Base-by-base conservation (phyloP, 2,329 filamentous ascomycete species). In the Cercospora citrullina region DNA sequence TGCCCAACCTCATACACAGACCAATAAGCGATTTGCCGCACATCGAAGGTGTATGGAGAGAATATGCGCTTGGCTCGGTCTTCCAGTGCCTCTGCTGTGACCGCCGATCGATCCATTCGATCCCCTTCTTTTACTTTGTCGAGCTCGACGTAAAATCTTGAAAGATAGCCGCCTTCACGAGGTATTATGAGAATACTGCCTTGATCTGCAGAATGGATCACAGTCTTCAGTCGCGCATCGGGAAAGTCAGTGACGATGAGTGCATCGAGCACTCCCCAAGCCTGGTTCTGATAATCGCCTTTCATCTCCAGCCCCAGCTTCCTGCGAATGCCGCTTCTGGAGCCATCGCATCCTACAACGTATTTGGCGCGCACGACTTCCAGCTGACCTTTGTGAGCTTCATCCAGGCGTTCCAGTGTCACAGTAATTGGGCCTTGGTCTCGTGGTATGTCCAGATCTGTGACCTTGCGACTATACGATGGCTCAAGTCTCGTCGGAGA, bases 101-200 rank as follows among this genome's bases (percentile, higher is more conserved):
- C 89, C 71, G 87, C 85, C 18, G 85, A 86, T 14, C 87, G 81
- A 71, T 90, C 87, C 5, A 87, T 81, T 61, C 84, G 82, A 57
- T 58, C 80, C 74, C 80, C 81, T 68, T 72, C 82, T 78, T 77
- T 84, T 78, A 74, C 69, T 68, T 78, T 78, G 63, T 77, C 77
- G 42, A 79, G 73, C 63, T 77, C 75, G 63, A 79, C 79, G 67
- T 79, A 79, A 60, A 79, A 76, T 10, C 78, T 67, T 8, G 73
- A 74, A 1, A 80, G 67, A 21, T 77, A 77, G 14, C 75, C 75
- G 30, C 76, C 76, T 64, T 79, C 78, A 39, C 78, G 68, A 0
- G 91, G 91, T 66, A 94, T 93, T 4, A 93, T 89, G 87, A 94
- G 91, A 75, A 94, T 89, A 18, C 90, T 92, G 1, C 91, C 91